Evolutionary conservation across 2,329 filamentous ascomycete genomes (phyloP), one percentile per base, ranked within the genome.

Genomic region (Aspergillus sp.): DNA sequence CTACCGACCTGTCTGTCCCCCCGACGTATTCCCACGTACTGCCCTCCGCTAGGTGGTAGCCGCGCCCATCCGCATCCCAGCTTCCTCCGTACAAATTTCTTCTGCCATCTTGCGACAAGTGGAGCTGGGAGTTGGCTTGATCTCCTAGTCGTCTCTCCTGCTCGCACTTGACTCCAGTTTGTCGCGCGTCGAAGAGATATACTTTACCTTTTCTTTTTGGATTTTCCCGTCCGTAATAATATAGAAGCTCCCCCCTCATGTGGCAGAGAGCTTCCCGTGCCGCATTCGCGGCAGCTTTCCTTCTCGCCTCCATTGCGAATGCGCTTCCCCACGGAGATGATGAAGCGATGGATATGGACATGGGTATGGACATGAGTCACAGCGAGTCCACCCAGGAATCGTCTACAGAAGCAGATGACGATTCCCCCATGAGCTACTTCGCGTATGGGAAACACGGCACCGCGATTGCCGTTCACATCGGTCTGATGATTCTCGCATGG

Each of bases 401-500:
- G 10, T 61, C 68, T 30, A 25, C 65, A 27, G 58, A 64, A 10
- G 52, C 64, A 6, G 65, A 49, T 17, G 58, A 63, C n/a, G 65
- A 74, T n/a, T 68, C 70, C 19, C 68, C 73, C 3, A 74, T 77
- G 71, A 81, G 78, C 60, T 81, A 81, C 66, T 80, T 78, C 57
- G 73, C 74, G 8, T 75, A 78, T 57, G 71, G 69, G 23, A 72
- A 78, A 64, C 74, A 80, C 61, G 70, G 71, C 5, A 71, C 73
- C 44, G 65, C 73, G 53, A 88, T 95, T 67, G 82, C 90, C 68
- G 84, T 84, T 59, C 91, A 95, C 70, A 88, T 93, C 59, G 79
- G 76, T 5, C 78, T 91, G 49, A 92, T 92, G 87, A 77, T 87
- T 2, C 58, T 90, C 8, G 85, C 84, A 8, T 95, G 91, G 91